These are phyloP conservation scores for Elsinoe perseae DNA, from an alignment of 2,329 filamentous ascomycete species.

Conservation along the genomic window DNA sequence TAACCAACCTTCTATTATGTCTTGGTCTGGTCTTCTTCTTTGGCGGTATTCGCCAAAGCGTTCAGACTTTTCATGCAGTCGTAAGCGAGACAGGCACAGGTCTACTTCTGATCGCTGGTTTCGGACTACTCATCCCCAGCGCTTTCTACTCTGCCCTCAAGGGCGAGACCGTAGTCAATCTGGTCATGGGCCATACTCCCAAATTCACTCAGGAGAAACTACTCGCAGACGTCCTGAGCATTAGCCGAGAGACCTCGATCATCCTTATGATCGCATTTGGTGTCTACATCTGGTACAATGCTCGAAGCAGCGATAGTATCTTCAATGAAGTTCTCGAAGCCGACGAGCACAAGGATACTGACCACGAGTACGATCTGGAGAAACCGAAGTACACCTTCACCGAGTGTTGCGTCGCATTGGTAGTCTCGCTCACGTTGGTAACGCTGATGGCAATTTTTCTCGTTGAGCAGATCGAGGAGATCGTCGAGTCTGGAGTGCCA, in stretches of 20 bases:
- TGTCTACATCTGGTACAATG: conserved; percentile 61
- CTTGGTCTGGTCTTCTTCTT: conserved; percentile 75
- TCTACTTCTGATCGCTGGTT: conserved; percentile 65
- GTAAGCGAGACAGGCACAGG: conserved; percentile 74
- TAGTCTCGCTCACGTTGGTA: conserved; percentile 59
- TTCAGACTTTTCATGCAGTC: conserved; percentile 64
- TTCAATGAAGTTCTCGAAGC: conserved; percentile 66
- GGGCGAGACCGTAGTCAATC: background rate
- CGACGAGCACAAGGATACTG: conserved; percentile 61
- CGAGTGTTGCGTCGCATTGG: conserved; percentile 60
- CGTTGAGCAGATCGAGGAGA: conserved; percentile 62
- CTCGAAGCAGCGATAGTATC: conserved; percentile 65
- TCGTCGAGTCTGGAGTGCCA: conserved; percentile 46
- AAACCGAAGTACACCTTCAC: conserved; percentile 67
- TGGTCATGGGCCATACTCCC: conserved; percentile 4
- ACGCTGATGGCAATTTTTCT: conserved; percentile 66
- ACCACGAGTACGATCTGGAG: conserved; percentile 51
- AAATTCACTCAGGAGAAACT: conserved; percentile 32
- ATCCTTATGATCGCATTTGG: conserved; percentile 62
- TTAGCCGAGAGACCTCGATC: conserved; percentile 63
- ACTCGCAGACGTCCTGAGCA: conserved; percentile 48
- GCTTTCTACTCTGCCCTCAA: conserved; percentile 11
- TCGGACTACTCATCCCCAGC: conserved; percentile 3
- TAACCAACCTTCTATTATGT: conserved; percentile 74
- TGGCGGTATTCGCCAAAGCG: conserved; percentile 60